phyloP scores from a whole-genome alignment of 2,329 filamentous ascomycete genomes.

The Colletotrichum sp. region DNA sequence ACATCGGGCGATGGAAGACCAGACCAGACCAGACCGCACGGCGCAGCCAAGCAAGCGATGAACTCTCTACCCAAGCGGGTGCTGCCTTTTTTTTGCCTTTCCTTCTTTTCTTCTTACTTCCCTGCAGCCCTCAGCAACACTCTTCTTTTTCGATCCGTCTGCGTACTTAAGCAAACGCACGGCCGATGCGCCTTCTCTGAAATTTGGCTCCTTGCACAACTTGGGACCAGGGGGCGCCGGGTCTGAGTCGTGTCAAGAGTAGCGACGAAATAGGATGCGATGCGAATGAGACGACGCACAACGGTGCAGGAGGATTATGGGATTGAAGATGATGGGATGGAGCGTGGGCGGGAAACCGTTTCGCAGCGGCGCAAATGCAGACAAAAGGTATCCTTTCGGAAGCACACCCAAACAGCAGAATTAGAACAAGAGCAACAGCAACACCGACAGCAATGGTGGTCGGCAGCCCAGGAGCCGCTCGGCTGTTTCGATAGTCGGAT shows the following conservation, averaged over 20 bases:
- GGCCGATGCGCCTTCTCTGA: constrained; percentile 1
- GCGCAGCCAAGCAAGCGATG: not conserved
- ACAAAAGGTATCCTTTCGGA: not conserved
- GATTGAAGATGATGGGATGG: not conserved
- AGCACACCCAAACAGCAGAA: not conserved
- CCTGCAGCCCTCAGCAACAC: not conserved
- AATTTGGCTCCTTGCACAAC: constrained; percentile 5
- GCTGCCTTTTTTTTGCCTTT: not conserved
- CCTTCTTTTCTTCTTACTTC: not conserved
- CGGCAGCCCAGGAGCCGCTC: not conserved
- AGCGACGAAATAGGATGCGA: not conserved
- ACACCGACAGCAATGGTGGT: not conserved
- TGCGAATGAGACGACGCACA: not conserved
- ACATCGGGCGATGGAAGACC: not conserved
- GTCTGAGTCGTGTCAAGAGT: not conserved
- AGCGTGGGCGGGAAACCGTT: not conserved
- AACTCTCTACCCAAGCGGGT: constrained; percentile 1
- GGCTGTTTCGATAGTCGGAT: constrained; percentile 9
- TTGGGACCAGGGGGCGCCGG: constrained; percentile 1
- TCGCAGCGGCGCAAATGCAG: not conserved
- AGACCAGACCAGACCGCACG: not conserved
- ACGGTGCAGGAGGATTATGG: not conserved
- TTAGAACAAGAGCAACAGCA: not conserved
- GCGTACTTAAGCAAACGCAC: constrained; percentile 12
- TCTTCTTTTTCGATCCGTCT: not conserved